Conservation (phyloP, 2,329 filamentous ascomycete genomes). For the Sporothrix mexicana region DNA sequence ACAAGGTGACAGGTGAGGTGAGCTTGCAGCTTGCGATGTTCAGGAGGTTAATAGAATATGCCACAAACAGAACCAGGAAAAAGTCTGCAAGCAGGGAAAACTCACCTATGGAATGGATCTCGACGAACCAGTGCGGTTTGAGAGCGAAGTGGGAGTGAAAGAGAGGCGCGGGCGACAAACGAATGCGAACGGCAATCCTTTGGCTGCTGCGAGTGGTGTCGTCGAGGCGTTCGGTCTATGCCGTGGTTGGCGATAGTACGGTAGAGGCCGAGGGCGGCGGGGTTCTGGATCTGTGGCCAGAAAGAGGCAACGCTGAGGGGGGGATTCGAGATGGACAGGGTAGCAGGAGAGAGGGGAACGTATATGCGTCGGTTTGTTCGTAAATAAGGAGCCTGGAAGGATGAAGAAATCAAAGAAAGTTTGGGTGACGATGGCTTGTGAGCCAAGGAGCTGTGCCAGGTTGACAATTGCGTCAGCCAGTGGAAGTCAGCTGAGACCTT, state of each 20-base stretch:
- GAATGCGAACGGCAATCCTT: neutral
- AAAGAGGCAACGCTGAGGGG: slow-evolving; percentile 18
- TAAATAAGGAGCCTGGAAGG: slow-evolving; percentile 2
- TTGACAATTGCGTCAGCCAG: slow-evolving; percentile 26
- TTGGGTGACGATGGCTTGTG: slow-evolving; percentile 32
- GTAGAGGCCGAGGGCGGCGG: slow-evolving; percentile 20
- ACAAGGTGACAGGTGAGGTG: neutral
- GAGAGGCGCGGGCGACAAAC: too few species aligned
- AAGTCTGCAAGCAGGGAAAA: neutral
- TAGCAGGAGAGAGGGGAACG: too few species aligned
- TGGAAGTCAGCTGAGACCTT: slow-evolving; percentile 21
- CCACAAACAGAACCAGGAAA: neutral
- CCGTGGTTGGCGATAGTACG: slow-evolving; percentile 25
- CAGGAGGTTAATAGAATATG: too few species aligned
- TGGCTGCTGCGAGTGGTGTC: slow-evolving; percentile 1
- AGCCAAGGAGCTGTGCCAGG: slow-evolving; percentile 16
- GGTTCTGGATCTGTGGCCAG: slow-evolving; percentile 16
- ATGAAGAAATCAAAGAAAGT: slow-evolving; percentile 32
- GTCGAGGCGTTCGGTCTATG: neutral
- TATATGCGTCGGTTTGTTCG: neutral
- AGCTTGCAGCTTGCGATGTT: neutral
- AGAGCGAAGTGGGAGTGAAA: neutral
- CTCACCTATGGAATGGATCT: neutral
- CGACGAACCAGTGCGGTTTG: neutral
- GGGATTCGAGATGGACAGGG: neutral